These are phyloP conservation scores for Kalaharituber pfeilii DNA, from an alignment of 2,329 filamentous ascomycete genomes.

Conservation along the genomic window DNA sequence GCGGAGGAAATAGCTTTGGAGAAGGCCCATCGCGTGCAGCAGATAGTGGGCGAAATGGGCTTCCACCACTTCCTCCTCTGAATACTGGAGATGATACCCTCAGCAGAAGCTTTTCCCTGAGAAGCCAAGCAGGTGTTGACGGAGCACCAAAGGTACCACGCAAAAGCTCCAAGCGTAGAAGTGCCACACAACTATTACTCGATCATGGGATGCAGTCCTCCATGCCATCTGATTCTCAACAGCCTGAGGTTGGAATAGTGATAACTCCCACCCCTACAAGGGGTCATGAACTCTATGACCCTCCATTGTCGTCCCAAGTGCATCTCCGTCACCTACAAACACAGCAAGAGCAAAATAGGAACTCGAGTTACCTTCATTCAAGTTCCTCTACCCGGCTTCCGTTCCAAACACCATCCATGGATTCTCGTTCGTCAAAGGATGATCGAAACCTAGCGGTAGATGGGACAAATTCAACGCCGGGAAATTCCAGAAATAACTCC, in stretches of 20 bases:
- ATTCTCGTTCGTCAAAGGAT: not conserved
- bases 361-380: conserved; percentile 8
- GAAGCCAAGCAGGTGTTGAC: conserved; percentile 25
- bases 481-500: conserved; percentile 5
- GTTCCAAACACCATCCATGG: conserved; percentile 2
- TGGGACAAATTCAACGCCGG: conserved; percentile 6
- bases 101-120: conserved; percentile 28
- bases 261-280: not conserved
- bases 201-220: not conserved
- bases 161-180: conserved; percentile 51
- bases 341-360: conserved; percentile 1
- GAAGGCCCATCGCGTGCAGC: conserved; percentile 4
- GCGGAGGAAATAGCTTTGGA: conserved; percentile 12
- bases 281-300: conserved; percentile 3
- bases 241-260: conserved; percentile 2
- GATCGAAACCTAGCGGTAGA: not conserved
- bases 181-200: conserved; percentile 1
- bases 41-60: conserved; percentile 21
- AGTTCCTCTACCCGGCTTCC: conserved; percentile 8
- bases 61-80: conserved; percentile 28
- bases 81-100: conserved; percentile 30
- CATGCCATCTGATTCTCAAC: not conserved
- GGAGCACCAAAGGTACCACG: conserved; percentile 43
- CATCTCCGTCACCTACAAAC: not conserved
- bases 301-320: not conserved